These are phyloP conservation scores for Cryptosporidium baileyi DNA, from an alignment of 169 alveolate genomes.

Conservation along the genomic window DNA sequence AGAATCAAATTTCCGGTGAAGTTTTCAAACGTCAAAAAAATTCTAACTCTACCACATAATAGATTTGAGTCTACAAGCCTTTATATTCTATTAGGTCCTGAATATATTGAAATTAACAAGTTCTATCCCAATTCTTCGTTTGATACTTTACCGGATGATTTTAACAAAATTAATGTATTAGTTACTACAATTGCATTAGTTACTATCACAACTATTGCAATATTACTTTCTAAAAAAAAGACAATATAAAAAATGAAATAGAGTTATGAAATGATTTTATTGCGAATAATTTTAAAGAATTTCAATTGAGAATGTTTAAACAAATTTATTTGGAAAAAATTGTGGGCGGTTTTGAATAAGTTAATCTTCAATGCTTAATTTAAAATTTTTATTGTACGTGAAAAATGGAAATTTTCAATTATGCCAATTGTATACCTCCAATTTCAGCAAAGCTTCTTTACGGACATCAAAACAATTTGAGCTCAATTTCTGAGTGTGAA, in stretches of 20 bases:
- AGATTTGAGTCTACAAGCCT: conserved; percentile 26
- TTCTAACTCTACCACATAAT: conserved; percentile 1
- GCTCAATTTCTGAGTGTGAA: conserved; percentile 36
- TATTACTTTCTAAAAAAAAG: not conserved
- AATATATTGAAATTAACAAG: not conserved
- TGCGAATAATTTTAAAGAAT: not conserved
- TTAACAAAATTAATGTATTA: not conserved
- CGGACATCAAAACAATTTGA: not conserved
- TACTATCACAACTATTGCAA: not conserved
- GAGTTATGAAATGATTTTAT: not conserved
- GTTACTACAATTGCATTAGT: not conserved
- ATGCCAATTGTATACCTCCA: conserved; percentile 30
- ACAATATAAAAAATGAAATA: not conserved
- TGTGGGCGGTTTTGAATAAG: not conserved
- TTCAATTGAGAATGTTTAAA: not conserved
- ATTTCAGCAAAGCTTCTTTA: conserved; percentile 34
- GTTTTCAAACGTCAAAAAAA: not conserved
- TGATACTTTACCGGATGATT: conserved; percentile 23
- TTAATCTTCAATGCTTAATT: not conserved
- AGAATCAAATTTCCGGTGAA: conserved; percentile 22
- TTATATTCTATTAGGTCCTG: not conserved
- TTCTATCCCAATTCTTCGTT: conserved; percentile 23
- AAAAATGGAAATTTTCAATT: conserved; percentile 9
- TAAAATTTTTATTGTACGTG: too few species aligned
- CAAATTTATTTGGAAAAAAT: not conserved